A percentile compares a stretch with the other conserved stretches of the same genome.
These are phyloP conservation scores for Hapsidospora chrysogenum DNA, from an alignment of 495 filamentous ascomycete species.

Conservation along the genomic window DNA sequence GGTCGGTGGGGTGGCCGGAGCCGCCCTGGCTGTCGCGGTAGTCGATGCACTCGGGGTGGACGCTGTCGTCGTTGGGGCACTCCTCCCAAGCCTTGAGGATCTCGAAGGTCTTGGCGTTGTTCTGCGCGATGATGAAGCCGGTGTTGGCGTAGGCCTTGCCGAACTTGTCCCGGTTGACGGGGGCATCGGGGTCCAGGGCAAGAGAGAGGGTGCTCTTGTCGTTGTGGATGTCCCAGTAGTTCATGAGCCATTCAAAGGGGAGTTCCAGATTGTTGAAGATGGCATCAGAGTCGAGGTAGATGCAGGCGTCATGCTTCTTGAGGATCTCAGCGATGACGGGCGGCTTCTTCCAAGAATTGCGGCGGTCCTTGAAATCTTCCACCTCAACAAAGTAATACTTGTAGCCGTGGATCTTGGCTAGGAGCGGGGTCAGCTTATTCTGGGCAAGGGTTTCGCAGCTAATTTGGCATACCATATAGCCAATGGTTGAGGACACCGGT, in stretches of 20 bases:
- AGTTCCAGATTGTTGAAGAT: constrained; percentile 30
- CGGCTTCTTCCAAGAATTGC: constrained; percentile 32
- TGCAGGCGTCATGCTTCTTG: constrained; percentile 26
- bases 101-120: constrained; percentile 16
- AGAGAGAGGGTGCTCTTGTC: constrained; percentile 24
- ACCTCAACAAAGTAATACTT: constrained; percentile 32
- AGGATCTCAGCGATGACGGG: constrained; percentile 26
- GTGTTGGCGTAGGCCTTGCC: constrained; percentile 19
- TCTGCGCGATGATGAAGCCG: constrained; percentile 22
- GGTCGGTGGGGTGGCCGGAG: constrained; percentile 19
- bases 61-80: constrained; percentile 13
- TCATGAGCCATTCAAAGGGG: constrained; percentile 36
- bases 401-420: constrained; percentile 35
- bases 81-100: constrained; percentile 20
- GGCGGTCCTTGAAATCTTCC: constrained; percentile 14
- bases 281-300: constrained; percentile 34
- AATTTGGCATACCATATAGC: constrained; percentile 13
- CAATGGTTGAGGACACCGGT: constrained; percentile 24
- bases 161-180: constrained; percentile 13
- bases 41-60: constrained; percentile 14
- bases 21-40: constrained; percentile 5
- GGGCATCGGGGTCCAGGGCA: constrained; percentile 19
- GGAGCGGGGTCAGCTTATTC: neutral
- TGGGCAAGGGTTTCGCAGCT: neutral
- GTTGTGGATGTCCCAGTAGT: constrained; percentile 30